Evolutionary conservation across 306 rosid species (phyloP), one percentile per base, ranked within the genome.

Genomic region (Betula pendula): DNA sequence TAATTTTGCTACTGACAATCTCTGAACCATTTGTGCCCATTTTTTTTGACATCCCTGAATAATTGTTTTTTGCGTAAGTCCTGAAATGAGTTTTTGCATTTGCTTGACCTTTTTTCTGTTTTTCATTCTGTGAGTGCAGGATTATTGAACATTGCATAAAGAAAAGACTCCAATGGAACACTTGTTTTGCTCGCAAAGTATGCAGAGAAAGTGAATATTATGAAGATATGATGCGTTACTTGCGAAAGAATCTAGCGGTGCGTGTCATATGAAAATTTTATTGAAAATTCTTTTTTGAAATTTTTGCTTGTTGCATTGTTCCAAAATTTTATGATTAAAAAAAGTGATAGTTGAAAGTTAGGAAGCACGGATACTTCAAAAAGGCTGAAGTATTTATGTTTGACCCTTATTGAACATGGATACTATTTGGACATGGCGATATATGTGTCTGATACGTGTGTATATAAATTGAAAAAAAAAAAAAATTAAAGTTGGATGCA

Each of bases 121-220:
- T 40, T 58, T 17, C 72, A 40, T 70, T 68, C 63, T 51, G n/a
- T 70, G 75, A 8, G 35, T 83, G 90, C 96, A 92, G 98, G 93
- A 81, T 85, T 44, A 68, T 87, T 79, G 91, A 92, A 69, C 90
- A 81, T 81, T 90, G 98, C 80, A 84, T 95, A 82, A 92, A 88
- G 93, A 95, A 92, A 85, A 88, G 98, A 80, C 96, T 92, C 62
- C 88, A 70, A 77, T 95, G 97, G 98, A 84, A 80, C 81, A 84
- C 82, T 55, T 90, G 90, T 82, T 94, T 89, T 83, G 96, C 91
- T 78, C 83, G 85, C 71, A 87, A 85, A 86, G 83, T 92, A 78
- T 87, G 91, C 80, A 92, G 86, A 86, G 98, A 94, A 86, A 78
- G 89, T 74, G 98, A 90, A 81, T 94, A 87, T 72, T 94, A 92